Base-by-base conservation (phyloP, 371 early-diverging fungal species). In the Lichtheimia hyalospora region DNA sequence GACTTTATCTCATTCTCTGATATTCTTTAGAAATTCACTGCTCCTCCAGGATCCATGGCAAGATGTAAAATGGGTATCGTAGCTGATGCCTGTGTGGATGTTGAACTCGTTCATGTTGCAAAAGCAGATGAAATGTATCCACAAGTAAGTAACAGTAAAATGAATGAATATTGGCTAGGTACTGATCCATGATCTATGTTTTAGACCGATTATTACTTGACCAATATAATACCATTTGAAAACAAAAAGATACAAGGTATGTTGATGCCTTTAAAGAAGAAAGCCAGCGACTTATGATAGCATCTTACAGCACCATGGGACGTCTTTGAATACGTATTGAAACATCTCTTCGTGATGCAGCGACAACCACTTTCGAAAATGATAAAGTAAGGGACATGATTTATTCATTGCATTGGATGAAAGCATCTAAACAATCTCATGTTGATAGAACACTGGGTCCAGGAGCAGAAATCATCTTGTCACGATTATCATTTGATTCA, bases 391-490 rank as follows among this genome's bases (percentile, higher is more conserved):
- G 70, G 18, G 7, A 0, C 6, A 15, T 4, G 16, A 5, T 23
- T 6, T 3, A 7, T 18, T 4, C 14, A 21, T 6, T 43, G 18
- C 14, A 54, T 40, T 3, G 15, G 12, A 53, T 15, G n/a, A 18
- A 25, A 40, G 40, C 23, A 18, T 12, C 8, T 49, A 28, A 41
- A 34, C 16, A 14, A 13, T 16, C 41, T 23, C 1, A 8, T 34
- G 25, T 27, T 10, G 42, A 2, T 44, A 85, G 85, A 46, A 74
- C 81, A 12, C 67, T 85, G 14, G 86, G 82, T 1, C 86, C 86
- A 46, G 86, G 86, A n/a, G 86, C 86, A 7, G 84, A 85, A 15
- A 85, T 85, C 23, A 57, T 85, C n/a, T 64, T 84, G 5, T 58
- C 67, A 0, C 72, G 86, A 59, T 57, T 85, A 28, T 79, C 81